Conservation (phyloP, 768 basidiomycete species). For the Sporobolomyces phaffii region DNA sequence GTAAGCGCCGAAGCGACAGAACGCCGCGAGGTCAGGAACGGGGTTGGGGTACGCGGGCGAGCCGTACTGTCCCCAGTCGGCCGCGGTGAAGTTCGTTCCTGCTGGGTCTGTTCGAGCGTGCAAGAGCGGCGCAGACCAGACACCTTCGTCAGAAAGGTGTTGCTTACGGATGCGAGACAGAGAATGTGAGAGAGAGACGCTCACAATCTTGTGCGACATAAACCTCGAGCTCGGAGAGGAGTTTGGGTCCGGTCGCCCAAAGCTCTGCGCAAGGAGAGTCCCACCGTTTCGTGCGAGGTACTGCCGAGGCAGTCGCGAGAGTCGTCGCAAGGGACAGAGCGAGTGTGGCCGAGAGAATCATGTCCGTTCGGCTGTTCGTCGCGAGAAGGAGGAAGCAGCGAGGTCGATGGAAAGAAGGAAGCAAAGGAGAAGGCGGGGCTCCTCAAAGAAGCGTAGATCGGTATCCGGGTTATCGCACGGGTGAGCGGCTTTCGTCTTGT, state of each 20-base stretch:
- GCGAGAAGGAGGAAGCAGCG: neutral
- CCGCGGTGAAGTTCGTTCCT: slow-evolving; percentile 16
- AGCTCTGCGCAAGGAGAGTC: slow-evolving; percentile 9
- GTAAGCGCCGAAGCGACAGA: slow-evolving; percentile 40
- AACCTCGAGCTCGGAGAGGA: slow-evolving; percentile 24
- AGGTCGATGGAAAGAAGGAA: neutral
- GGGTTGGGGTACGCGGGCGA: slow-evolving; percentile 10
- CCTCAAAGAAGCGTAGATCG: too few species aligned
- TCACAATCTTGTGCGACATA: slow-evolving; percentile 27
- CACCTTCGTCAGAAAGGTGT: neutral
- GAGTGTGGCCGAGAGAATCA: slow-evolving; percentile 5
- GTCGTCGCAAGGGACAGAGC: neutral
- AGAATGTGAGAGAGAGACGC: neutral
- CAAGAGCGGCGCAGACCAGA: neutral
- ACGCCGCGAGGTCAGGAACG: slow-evolving; percentile 25
- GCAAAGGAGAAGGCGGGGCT: neutral
- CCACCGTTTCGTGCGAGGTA: neutral
- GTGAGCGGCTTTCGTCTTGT: neutral
- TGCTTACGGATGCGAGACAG: neutral
- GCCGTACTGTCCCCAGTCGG: slow-evolving; percentile 12
- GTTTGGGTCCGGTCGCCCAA: slow-evolving; percentile 15
- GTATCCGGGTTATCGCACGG: neutral
- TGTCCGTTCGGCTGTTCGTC: neutral
- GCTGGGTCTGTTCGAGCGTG: neutral
- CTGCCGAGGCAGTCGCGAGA: neutral